A percentile compares a stretch with the other conserved stretches of the same genome.
phyloP scores from a whole-genome alignment of 805 yeast genomes.

The Ogataea pilisensis region DNA sequence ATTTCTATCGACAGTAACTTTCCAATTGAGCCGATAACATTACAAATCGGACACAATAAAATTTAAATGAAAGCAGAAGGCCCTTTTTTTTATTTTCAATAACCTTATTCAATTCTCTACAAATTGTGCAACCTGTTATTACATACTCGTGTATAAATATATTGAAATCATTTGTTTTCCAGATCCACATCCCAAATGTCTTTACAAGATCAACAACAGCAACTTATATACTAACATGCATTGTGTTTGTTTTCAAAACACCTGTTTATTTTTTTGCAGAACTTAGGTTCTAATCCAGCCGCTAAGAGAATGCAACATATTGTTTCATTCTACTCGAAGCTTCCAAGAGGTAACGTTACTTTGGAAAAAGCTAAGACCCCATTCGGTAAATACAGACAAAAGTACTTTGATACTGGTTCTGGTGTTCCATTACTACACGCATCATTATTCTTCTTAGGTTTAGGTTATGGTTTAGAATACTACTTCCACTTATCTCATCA shows the following conservation, averaged over 20 bases:
- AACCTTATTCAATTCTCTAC: no score
- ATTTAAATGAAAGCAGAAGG: no score
- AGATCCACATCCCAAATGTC: no score
- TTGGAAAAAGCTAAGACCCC: conserved; percentile 65
- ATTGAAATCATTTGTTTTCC: neutral
- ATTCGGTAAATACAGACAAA: conserved; percentile 76
- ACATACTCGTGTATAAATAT: no score
- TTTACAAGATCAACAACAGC: no score
- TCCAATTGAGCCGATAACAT: no score
- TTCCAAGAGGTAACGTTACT: conserved; percentile 91
- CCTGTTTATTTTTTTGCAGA: conserved; percentile 36
- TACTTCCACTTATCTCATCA: conserved; percentile 78
- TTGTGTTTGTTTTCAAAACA: neutral
- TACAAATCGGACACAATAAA: no score
- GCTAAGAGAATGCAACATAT: conserved; percentile 96
- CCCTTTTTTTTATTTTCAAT: no score
- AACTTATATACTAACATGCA: conserved; percentile 15
- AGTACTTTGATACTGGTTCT: conserved; percentile 78
- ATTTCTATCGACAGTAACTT: no score
- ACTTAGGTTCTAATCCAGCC: conserved; percentile 91
- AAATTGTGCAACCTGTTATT: no score
- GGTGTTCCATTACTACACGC: conserved; percentile 81
- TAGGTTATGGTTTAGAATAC: conserved; percentile 92
- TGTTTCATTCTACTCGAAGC: conserved; percentile 90
- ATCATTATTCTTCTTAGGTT: conserved; percentile 58